Base-by-base conservation (phyloP, 441 rosid species). In the Erodium moschatum region DNA sequence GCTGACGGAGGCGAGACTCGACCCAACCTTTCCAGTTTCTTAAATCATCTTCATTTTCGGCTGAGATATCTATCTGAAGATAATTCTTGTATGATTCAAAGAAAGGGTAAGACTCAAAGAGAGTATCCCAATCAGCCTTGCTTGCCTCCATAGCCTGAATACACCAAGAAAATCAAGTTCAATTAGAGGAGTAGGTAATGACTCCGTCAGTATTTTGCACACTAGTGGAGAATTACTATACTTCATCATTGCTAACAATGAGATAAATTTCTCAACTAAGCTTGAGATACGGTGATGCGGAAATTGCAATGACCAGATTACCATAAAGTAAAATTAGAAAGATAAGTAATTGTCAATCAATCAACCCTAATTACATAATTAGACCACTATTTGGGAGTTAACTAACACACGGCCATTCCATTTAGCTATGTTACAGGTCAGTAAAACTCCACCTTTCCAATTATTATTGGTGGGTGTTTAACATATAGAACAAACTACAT, bases 21-120 rank as follows among this genome's bases (percentile, higher is more conserved):
- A 94, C 98, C 98, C 98, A 94, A 8, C 98, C 98, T 86, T 94
- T 88, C 97, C 98, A 94, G 46, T 86, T 84, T 71, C 97, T 85
- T 72, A 91, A 78, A 78, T 91, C 96, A 79, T 91, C 92, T 40
- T 76, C 94, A 81, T 89, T 87, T 77, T 83, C 96, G 6, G 98
- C 96, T 77, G 80, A 48, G 52, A 91, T 84, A 61, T 91, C 92
- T 61, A 94, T 91, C 83, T 83, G 96, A 65, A 94, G 87, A 78
- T 94, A 94, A 81, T 94, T 76, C 81, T 83, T 94, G 77, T 94
- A 91, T 3, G 97, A 92, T 70, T 89, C 98, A 77, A 91, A 94
- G 79, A 94, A 94, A 12, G 94, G 82, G 78, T 79, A 89, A 40
- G 92, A 81, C 88, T 91, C 96, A 75, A 91, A 94, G 60, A 91